A percentile compares a stretch with the other conserved stretches of the same genome.
Evolutionary conservation across 805 yeast genomes (phyloP).

Genomic region (Wickerhamomyces tratensis): DNA sequence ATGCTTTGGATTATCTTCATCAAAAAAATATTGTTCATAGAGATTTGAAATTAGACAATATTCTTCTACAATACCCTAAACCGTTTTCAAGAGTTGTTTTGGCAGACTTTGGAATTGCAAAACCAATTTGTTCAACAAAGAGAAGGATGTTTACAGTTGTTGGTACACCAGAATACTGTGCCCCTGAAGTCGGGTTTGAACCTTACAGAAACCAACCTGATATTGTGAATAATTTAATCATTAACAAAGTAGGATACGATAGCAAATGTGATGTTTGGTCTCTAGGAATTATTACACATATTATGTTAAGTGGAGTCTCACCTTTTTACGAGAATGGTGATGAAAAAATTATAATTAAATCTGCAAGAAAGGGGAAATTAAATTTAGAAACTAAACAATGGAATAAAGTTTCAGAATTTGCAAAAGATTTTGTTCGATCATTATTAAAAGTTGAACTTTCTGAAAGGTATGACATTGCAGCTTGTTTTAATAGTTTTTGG

Average conservation of each 20-base stretch:
- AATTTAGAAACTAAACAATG: conserved; percentile 31
- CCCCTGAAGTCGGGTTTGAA: conserved; percentile 56
- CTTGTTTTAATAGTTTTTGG: conserved; percentile 40
- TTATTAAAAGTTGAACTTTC: conserved; percentile 29
- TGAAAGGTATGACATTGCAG: conserved; percentile 26
- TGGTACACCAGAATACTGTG: conserved; percentile 63
- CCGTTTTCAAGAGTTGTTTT: conserved; percentile 44
- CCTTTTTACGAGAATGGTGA: conserved; percentile 48
- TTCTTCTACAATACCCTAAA: conserved; percentile 42
- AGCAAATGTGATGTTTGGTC: conserved; percentile 64
- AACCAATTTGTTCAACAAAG: conserved; percentile 17
- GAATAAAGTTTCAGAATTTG: conserved; percentile 28
- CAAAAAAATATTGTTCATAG: conserved; percentile 47
- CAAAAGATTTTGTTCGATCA: conserved; percentile 34
- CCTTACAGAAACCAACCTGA: conserved; percentile 19
- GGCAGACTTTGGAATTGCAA: conserved; percentile 63
- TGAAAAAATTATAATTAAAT: conserved; percentile 28
- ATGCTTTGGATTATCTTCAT: conserved; percentile 49
- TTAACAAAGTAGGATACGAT: conserved; percentile 31
- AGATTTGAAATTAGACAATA: conserved; percentile 59
- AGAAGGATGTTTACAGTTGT: conserved; percentile 40
- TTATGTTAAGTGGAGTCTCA: conserved; percentile 52
- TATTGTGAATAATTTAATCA: conserved; percentile 10
- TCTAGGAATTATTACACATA: conserved; percentile 49
- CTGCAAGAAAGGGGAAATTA: conserved; percentile 31